Evolutionary conservation across 2,329 filamentous ascomycete genomes (phyloP).

Genomic region (Talaromyces verruculosus): DNA sequence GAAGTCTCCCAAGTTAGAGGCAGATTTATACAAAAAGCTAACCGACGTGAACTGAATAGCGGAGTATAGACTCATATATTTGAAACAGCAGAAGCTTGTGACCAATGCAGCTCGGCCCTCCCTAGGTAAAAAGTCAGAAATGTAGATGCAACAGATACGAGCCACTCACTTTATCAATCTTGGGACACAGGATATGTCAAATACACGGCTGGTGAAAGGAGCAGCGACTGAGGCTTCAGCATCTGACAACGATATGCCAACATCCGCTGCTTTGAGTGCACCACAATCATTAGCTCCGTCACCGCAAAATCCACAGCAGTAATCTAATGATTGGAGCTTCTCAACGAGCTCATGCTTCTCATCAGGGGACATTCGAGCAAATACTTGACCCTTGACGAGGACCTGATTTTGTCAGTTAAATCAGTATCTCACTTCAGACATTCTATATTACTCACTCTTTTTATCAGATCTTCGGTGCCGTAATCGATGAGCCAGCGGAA

Average conservation of each 20-base stretch:
- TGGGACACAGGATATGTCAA: conserved; percentile 94
- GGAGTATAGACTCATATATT: conserved; percentile 98
- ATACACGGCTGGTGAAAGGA: conserved; percentile 90
- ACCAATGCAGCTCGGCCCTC: conserved; percentile 92
- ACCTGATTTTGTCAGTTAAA: conserved; percentile 55
- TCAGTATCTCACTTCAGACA: not conserved
- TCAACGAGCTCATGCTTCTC: conserved; percentile 98
- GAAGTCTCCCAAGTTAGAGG: conserved; percentile 93
- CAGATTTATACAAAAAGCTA: conserved; percentile 91
- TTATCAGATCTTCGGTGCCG: conserved; percentile 74
- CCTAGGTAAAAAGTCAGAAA: conserved; percentile 45
- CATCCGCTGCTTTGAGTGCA: conserved; percentile 93
- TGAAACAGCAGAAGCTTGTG: conserved; percentile 99
- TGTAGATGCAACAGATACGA: not conserved
- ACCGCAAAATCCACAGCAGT: conserved; percentile 92
- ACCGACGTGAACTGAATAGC: conserved; percentile 99
- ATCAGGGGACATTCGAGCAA: conserved; percentile 97
- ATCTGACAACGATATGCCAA: conserved; percentile 94
- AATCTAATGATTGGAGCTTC: conserved; percentile 93
- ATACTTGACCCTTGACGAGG: conserved; percentile 88
- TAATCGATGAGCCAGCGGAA: conserved; percentile 97
- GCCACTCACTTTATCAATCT: conserved; percentile 72
- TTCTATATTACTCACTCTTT: conserved; percentile 54
- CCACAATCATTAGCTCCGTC: conserved; percentile 98
- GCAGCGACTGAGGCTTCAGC: conserved; percentile 98